These are phyloP conservation scores for Solanum commersonii DNA, from an alignment of 257 asterid species.

Conservation along the genomic window DNA sequence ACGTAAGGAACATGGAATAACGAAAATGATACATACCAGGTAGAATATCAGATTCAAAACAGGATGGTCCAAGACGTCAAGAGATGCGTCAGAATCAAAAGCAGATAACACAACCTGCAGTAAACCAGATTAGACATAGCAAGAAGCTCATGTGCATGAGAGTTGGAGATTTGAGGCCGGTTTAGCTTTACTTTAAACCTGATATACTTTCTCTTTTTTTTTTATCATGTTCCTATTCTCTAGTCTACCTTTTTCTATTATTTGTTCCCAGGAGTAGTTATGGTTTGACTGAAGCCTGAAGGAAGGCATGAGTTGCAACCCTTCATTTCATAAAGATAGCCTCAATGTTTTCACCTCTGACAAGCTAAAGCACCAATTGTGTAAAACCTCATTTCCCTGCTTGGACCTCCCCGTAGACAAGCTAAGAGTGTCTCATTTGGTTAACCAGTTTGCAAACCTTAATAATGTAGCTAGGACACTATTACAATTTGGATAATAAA, in stretches of 20 bases:
- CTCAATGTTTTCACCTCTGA: not conserved
- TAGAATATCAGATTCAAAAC: slow-evolving; percentile 66
- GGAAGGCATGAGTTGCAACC: not conserved
- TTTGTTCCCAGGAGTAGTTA: not conserved
- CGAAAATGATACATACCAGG: slow-evolving; percentile 31
- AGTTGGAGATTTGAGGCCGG: not conserved
- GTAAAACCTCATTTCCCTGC: not conserved
- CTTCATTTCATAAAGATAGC: not conserved
- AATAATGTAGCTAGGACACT: not conserved
- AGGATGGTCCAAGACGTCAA: slow-evolving; percentile 82
- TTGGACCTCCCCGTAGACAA: not conserved
- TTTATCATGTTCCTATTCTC: not conserved
- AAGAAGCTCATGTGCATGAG: not conserved
- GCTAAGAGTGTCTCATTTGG: not conserved
- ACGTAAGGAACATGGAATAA: not conserved
- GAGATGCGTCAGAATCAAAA: slow-evolving; percentile 62
- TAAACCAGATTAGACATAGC: not conserved
- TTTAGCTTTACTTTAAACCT: not conserved
- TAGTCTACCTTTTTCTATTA: not conserved
- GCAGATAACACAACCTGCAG: slow-evolving; percentile 78
- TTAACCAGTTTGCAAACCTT: not conserved
- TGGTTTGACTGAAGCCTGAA: not conserved
- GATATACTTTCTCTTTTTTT: not conserved
- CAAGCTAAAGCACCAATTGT: not conserved
- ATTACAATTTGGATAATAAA: not conserved